phyloP scores from a whole-genome alignment of 1,284 basidiomycete species.

The Irpex sp. region DNA sequence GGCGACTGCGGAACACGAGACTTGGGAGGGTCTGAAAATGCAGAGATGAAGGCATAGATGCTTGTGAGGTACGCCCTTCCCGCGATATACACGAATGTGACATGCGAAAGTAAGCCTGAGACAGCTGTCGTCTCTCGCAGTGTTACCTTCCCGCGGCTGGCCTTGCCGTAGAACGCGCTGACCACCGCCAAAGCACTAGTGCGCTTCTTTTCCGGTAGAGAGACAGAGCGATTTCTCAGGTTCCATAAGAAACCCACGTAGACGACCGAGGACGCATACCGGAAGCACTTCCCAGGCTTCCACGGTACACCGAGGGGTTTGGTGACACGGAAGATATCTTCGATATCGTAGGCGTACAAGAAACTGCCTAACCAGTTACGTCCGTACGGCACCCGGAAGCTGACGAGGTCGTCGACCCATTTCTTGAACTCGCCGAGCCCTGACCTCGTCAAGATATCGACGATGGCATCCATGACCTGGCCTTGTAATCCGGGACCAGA shows the following conservation, averaged over 20 bases:
- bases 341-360: constrained; percentile 14
- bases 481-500: constrained; percentile 29
- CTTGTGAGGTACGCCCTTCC: constrained; percentile 1
- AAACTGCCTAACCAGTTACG: constrained; percentile 17
- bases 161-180: constrained; percentile 5
- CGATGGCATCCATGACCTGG: constrained; percentile 25
- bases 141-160: constrained; percentile 19
- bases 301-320: constrained; percentile 18
- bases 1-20: constrained; percentile 4
- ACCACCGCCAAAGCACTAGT: background rate
- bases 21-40: constrained; percentile 15
- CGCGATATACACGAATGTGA: constrained; percentile 24
- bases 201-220: constrained; percentile 6
- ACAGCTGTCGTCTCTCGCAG: constrained; percentile 20
- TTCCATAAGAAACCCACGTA: constrained; percentile 19
- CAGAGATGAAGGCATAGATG: background rate
- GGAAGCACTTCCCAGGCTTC: constrained; percentile 16
- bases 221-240: constrained; percentile 1
- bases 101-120: constrained; percentile 32
- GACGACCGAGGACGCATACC: constrained; percentile 3
- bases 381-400: background rate
- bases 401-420: background rate
- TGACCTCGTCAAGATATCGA: constrained; percentile 24
- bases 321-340: constrained; percentile 19
- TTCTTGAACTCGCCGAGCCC: background rate